Conservation (phyloP, 208 protist species). For the Acanthamoeba sp. region DNA sequence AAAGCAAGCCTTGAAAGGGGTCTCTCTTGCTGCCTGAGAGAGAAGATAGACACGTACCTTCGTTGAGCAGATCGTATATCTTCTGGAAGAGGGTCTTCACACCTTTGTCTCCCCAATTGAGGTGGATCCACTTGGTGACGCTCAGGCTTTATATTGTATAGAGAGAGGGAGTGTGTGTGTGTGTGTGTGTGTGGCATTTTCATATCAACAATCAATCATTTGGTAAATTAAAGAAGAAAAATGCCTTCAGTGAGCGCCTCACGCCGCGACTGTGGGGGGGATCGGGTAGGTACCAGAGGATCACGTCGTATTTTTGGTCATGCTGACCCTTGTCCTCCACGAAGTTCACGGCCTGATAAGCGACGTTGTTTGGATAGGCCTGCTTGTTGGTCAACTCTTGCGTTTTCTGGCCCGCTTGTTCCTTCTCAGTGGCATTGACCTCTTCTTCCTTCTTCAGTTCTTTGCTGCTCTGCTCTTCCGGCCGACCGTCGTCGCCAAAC, state of each 20-base stretch:
- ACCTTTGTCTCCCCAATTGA: constrained; percentile 87
- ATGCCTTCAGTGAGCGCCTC: neutral
- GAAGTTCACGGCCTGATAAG: constrained; percentile 73
- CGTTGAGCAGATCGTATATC: constrained; percentile 77
- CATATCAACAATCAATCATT: no score
- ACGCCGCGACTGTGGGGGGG: no score
- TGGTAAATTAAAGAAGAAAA: no score
- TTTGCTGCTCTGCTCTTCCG: constrained; percentile 31
- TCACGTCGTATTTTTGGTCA: constrained; percentile 32
- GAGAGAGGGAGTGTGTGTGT: no score
- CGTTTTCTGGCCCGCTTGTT: neutral
- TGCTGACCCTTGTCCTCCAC: constrained; percentile 49
- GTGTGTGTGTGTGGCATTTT: no score
- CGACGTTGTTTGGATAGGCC: constrained; percentile 72
- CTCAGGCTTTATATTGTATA: constrained; percentile 80
- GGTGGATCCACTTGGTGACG: constrained; percentile 89
- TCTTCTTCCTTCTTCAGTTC: constrained; percentile 52
- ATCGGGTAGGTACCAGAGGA: constrained; percentile 76
- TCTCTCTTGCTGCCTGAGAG: neutral
- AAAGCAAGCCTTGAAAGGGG: no score
- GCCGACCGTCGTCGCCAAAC: neutral
- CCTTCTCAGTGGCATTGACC: neutral
- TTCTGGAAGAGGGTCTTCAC: constrained; percentile 82
- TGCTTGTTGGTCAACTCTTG: neutral
- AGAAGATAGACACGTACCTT: neutral